phyloP scores from a whole-genome alignment of 2,329 filamentous ascomycete genomes.

The Sporothrix globosa region DNA sequence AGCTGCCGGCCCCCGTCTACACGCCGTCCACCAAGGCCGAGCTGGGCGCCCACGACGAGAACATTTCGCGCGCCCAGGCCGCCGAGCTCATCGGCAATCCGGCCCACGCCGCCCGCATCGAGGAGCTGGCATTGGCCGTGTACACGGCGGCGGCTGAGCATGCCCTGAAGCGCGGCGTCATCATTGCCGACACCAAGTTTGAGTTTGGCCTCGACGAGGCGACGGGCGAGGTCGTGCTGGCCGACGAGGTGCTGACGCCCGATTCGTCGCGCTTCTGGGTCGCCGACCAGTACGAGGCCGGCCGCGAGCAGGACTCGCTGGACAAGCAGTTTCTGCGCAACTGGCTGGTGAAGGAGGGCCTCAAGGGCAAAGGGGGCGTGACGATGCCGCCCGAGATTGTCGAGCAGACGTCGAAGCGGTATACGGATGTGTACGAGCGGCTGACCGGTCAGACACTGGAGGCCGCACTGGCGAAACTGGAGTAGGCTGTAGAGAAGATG shows the following conservation, averaged over 20 bases:
- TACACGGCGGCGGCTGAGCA: conserved; percentile 67
- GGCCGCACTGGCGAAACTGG: conserved; percentile 40
- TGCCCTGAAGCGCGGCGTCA: conserved; percentile 67
- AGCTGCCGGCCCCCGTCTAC: conserved; percentile 68
- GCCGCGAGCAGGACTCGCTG: conserved; percentile 77
- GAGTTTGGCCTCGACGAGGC: conserved; percentile 69
- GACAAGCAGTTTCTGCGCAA: conserved; percentile 86
- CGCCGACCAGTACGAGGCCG: conserved; percentile 69
- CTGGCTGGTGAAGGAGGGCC: conserved; percentile 72
- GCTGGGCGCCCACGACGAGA: conserved; percentile 77
- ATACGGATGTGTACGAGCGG: conserved; percentile 73
- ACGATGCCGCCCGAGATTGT: conserved; percentile 73
- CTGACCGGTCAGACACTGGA: conserved; percentile 62
- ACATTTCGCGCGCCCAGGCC: conserved; percentile 73
- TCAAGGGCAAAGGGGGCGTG: conserved; percentile 76
- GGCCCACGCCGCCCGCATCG: conserved; percentile 65
- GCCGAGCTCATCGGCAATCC: conserved; percentile 65
- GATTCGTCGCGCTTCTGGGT: conserved; percentile 88
- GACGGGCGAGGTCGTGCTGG: conserved; percentile 69
- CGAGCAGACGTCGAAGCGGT: conserved; percentile 69
- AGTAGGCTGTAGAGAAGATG: conserved; percentile 13
- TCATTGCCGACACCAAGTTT: conserved; percentile 68
- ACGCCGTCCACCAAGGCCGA: conserved; percentile 87
- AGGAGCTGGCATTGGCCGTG: conserved; percentile 64
- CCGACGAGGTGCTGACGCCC: conserved; percentile 85